phyloP scores from a whole-genome alignment of 176 grass and related monocot genomes.

The sorghum (Sorghum bicolor) region Sorghum_bicolor_NCBIv3 NC_012874.2:133501-134000 shows the following conservation, averaged over 20 bases:
- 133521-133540: no score
- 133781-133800: slow-evolving; percentile 78
- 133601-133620: neutral
- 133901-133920: slow-evolving; percentile 79
- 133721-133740: slow-evolving; percentile 92
- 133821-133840: slow-evolving; percentile 87
- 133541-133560: no score
- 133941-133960: neutral
- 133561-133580: neutral
- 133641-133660: neutral
- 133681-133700: slow-evolving; percentile 97
- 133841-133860: slow-evolving; percentile 91
- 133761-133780: slow-evolving; percentile 79
- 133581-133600: neutral
- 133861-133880: slow-evolving; percentile 89
- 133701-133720: slow-evolving; percentile 95
- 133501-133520: neutral
- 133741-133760: slow-evolving; percentile 95
- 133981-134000: neutral
- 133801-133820: slow-evolving; percentile 95
- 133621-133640: neutral
- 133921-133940: slow-evolving; percentile 3
- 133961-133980: neutral
- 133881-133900: slow-evolving; percentile 95
- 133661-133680: slow-evolving; percentile 32